Conservation (phyloP, 495 filamentous ascomycete species). For the Bryoglossum gracile region DNA sequence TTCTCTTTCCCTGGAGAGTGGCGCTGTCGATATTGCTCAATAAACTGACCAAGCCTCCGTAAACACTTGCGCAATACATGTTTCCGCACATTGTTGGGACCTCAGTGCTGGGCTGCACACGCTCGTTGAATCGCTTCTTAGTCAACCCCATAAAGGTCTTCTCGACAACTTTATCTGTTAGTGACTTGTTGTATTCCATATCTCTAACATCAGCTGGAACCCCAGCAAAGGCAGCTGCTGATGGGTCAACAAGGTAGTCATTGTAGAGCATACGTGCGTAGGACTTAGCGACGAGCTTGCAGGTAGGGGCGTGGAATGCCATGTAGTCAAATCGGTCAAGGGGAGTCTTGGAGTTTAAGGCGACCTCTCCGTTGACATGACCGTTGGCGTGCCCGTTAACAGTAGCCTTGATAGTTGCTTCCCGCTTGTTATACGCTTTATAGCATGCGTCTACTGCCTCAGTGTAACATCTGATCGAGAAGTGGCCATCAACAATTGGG, state of each 20-base stretch:
- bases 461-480: constrained; percentile 90
- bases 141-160: constrained; percentile 93
- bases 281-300: constrained; percentile 94
- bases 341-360: constrained; percentile 48
- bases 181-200: constrained; percentile 74
- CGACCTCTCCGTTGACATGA: constrained; percentile 43
- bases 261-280: constrained; percentile 96
- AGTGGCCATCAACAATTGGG: constrained; percentile 93
- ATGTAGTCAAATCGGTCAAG: constrained; percentile 95
- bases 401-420: constrained; percentile 56
- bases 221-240: constrained; percentile 70
- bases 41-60: constrained; percentile 72
- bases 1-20: constrained; percentile 70
- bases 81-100: constrained; percentile 94
- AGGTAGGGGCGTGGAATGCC: constrained; percentile 92
- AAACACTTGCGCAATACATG: constrained; percentile 98
- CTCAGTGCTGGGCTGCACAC: constrained; percentile 76
- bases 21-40: constrained; percentile 63
- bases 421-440: constrained; percentile 86
- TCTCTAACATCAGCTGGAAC: constrained; percentile 81
- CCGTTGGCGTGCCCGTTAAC: constrained; percentile 48
- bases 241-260: constrained; percentile 78
- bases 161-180: constrained; percentile 90
- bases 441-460: constrained; percentile 94
- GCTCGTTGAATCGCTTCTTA: constrained; percentile 91